Evolutionary conservation across 345 rosid genomes (phyloP).

Genomic region (Durio zibethinus): DNA sequence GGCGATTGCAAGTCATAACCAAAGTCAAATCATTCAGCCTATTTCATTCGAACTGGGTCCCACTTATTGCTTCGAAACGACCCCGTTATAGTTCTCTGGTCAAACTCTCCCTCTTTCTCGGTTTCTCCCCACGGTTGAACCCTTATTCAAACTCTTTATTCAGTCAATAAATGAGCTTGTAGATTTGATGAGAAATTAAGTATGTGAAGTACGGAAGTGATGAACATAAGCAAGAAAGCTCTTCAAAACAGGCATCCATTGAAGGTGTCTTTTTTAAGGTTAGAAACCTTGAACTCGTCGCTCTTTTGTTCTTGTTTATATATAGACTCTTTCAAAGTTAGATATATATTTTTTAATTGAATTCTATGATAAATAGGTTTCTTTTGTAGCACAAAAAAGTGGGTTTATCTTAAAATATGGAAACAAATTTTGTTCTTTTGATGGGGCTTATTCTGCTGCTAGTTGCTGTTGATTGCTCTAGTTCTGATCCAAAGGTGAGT

Average conservation of each 20-base stretch:
- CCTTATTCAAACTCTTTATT: not conserved
- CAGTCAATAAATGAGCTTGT: not conserved
- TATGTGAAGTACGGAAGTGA: not conserved
- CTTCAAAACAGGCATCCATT: not conserved
- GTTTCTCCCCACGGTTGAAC: not conserved
- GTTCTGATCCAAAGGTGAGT: slow-evolving; percentile 44
- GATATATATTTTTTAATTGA: not conserved
- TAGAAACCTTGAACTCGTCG: not conserved
- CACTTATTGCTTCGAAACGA: not conserved
- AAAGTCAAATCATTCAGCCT: not conserved
- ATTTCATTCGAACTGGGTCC: not conserved
- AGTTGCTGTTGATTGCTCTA: slow-evolving; percentile 26
- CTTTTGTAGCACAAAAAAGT: slow-evolving; percentile 27
- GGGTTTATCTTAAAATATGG: slow-evolving; percentile 36
- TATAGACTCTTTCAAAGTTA: not conserved
- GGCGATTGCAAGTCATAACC: not conserved
- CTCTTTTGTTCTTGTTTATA: not conserved
- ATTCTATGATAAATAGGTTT: slow-evolving; percentile 15
- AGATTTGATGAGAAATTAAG: not conserved
- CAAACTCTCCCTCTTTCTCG: not conserved
- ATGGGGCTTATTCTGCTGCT: slow-evolving; percentile 37
- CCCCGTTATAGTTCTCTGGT: not conserved
- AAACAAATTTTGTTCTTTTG: slow-evolving; percentile 23
- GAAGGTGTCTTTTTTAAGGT: not conserved
- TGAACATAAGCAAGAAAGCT: not conserved